Base-by-base conservation (phyloP, 2,329 filamentous ascomycete genomes). In the Fusarium kyushuense region DNA sequence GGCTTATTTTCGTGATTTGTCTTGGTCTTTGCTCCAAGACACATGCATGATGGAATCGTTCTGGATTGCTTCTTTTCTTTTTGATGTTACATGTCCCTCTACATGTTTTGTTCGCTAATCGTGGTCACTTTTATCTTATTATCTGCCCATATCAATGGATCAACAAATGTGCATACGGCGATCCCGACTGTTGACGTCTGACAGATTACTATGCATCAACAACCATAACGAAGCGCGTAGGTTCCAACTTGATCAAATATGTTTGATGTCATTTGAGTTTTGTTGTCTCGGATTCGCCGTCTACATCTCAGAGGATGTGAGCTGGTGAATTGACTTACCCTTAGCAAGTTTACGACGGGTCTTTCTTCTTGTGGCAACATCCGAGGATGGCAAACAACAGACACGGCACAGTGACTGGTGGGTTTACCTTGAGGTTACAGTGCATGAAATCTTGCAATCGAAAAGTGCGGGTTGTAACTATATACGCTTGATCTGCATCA, bases 301-400 rank as follows among this genome's bases (percentile, higher is more conserved):
- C 8, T 27, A 27, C 9, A 27, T 7, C 17, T 17, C 1, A 17
- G 1, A 33, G 17, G 16, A 5, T 1, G 7, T 3, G 14, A 1
- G 3, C 16, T 1, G 17, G 5, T 10, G 0, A 16, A 25, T 1
- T 1, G 2, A 5, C 32, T 25, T 33, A 4, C 16, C 32, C 6
- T 7, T 2, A 33, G 16, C 32, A 17, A 6, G 16, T 1, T 3
- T 10, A 1, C 5, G 7, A 10, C 4, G 6, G 1, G 4, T 33
- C 0, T 17, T 17, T 33, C 8, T 33, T 8, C 32, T 0, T 38
- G 11, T 8, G 35, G n/a, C n/a, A 13, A 14, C 0, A 33, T 33
- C 32, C 32, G 32, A 10, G 13, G 1, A 33, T 17, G 14, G 16
- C 3, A 25, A 33, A 33, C 8, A 16, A 16, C 32, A 8, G 27